A percentile compares a stretch with the other conserved stretches of the same genome.
Conservation (phyloP, 768 basidiomycete genomes). For the Strobilomyces dryophilus region DNA sequence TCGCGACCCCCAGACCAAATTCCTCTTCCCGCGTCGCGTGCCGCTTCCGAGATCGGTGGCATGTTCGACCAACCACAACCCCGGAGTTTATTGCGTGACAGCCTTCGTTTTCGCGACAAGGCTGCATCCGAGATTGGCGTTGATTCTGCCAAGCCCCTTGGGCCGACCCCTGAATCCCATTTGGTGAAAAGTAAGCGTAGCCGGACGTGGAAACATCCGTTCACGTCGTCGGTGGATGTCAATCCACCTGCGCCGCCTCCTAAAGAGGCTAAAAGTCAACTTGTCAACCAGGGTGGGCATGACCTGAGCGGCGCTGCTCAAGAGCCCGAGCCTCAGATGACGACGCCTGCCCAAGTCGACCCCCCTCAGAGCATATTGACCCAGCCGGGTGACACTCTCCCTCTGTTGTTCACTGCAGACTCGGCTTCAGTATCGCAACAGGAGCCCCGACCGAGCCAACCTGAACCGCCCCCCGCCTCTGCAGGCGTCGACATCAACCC, state of each 20-base stretch:
- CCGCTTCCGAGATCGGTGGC: slow-evolving; percentile 28
- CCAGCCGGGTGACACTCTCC: slow-evolving; percentile 4
- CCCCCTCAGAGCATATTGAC: slow-evolving; percentile 13
- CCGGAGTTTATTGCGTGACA: slow-evolving; percentile 10
- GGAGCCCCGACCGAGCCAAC: not conserved
- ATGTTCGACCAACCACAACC: slow-evolving; percentile 22
- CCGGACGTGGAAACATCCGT: slow-evolving; percentile 1
- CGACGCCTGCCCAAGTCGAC: slow-evolving; percentile 26
- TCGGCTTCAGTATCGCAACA: not conserved
- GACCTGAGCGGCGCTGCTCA: slow-evolving; percentile 3
- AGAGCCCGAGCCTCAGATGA: slow-evolving; percentile 6
- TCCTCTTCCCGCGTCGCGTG: slow-evolving; percentile 28
- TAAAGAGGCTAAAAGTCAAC: slow-evolving; percentile 1
- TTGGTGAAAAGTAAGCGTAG: slow-evolving; percentile 1
- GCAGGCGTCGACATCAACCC: slow-evolving; percentile 12
- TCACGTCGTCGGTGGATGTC: not conserved
- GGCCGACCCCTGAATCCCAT: slow-evolving; percentile 2
- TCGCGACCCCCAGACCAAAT: slow-evolving; percentile 18
- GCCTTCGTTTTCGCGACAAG: slow-evolving; percentile 16
- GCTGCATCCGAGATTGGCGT: slow-evolving; percentile 24
- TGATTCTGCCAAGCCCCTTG: slow-evolving; percentile 5
- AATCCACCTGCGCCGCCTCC: not conserved
- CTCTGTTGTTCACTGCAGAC: slow-evolving; percentile 1
- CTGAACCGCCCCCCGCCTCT: not conserved
- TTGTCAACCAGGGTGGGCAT: not conserved